Base-by-base conservation (phyloP, 2,329 filamentous ascomycete genomes). In the Curvularia spicifera region DNA sequence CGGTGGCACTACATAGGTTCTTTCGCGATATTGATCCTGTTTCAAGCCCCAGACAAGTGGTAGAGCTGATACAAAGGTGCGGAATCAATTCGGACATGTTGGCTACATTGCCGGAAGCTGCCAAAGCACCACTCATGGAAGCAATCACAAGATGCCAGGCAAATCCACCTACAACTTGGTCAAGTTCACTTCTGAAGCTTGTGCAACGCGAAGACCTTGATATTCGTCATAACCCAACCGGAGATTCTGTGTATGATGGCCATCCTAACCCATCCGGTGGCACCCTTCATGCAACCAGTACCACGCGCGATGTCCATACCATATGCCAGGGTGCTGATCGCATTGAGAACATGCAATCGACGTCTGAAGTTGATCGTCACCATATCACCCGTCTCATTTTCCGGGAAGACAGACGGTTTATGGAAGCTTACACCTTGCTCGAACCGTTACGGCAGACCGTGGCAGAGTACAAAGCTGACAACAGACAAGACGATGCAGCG, bases 371-470 rank as follows among this genome's bases (percentile, higher is more conserved):
- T 31, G 91, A 97, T 71, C 87, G 93, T 28, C 71, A 76, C 88
- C 94, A 74, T 85, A 87, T 98, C 7, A 96, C 95, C 29, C 87
- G 89, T 51, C 82, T 95, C 8, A 89, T 99, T 28, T 99, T 98
- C 83, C 89, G 88, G 59, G 93, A 98, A 65, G 95, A 99, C 71
- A 87, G 93, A 59, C 89, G 95, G 35, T 88, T 96, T 54, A 88
- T 92, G 60, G 95, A 99, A 78, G 95, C 93, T 0, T 88, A 89
- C 53, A 87, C 85, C 52, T 82, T 99, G 54, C 82, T 99, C n/a
- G 93, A 95, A 56, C 95, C 95, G 28, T 87, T 90, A 51, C 91
- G 90, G 70, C 84, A 91, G 13, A 88, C 94, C 42, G 81, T 91
- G 10, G 87, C 94, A n/a, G 89, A 91, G 51, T 89, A 94, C 60